Percentiles rank a stretch among this genome's conserved stretches.
Conservation (phyloP, 1,284 basidiomycete genomes). For the Athelia psychrophila region DNA sequence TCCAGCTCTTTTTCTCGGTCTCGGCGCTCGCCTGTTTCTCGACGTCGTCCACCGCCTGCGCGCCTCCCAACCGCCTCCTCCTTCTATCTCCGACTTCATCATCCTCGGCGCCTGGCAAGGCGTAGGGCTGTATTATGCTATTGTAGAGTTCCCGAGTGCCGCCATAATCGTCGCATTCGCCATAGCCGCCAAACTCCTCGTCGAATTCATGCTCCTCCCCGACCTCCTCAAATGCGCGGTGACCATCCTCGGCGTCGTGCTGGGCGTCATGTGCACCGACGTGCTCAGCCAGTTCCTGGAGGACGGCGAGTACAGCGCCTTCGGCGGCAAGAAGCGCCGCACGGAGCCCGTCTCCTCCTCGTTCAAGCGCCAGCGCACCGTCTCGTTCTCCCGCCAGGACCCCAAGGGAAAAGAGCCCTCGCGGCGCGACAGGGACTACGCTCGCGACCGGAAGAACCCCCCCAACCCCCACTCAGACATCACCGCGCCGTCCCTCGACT, state of each 20-base stretch:
- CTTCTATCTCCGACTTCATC: slow-evolving; percentile 53
- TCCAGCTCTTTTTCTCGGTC: slow-evolving; percentile 47
- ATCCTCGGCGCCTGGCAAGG: slow-evolving; percentile 74
- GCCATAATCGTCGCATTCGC: slow-evolving; percentile 52
- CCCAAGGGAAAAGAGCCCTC: slow-evolving; percentile 5
- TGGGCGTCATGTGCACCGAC: slow-evolving; percentile 66
- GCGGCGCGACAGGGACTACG: slow-evolving; percentile 14
- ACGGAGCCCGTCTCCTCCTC: background rate
- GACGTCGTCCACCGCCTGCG: slow-evolving; percentile 48
- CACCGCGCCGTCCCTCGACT: slow-evolving; percentile 40
- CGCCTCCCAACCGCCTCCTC: slow-evolving; percentile 30
- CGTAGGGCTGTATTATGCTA: slow-evolving; percentile 64
- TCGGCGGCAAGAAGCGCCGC: slow-evolving; percentile 1
- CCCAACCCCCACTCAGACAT: background rate
- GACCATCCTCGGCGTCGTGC: slow-evolving; percentile 58
- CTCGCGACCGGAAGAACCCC: slow-evolving; percentile 7
- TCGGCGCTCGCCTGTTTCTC: slow-evolving; percentile 68
- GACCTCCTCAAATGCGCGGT: slow-evolving; percentile 51
- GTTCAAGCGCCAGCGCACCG: slow-evolving; percentile 16
- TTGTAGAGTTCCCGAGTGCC: slow-evolving; percentile 49
- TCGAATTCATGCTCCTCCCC: slow-evolving; percentile 53
- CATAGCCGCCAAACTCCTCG: slow-evolving; percentile 56
- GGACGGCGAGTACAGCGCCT: slow-evolving; percentile 22
- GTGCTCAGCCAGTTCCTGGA: slow-evolving; percentile 62
- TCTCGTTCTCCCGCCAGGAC: slow-evolving; percentile 10